These are phyloP conservation scores for Salix purpurea DNA, from an alignment of 345 rosid genomes.

Conservation along the genomic window DNA sequence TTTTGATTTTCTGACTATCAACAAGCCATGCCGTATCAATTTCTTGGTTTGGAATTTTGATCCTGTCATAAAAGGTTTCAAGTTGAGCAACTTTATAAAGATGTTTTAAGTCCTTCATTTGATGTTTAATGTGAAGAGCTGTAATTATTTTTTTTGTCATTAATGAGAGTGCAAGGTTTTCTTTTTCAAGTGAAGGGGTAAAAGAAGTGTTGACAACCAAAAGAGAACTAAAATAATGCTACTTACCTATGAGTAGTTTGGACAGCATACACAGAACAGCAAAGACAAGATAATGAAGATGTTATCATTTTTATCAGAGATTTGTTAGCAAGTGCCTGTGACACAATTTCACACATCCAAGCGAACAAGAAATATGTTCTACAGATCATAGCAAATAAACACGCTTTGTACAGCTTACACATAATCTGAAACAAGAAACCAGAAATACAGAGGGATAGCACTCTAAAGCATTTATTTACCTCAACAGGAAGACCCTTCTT, in stretches of 20 bases:
- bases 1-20: neutral
- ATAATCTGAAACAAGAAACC: neutral
- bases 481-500: slow-evolving; percentile 78
- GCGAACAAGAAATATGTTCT: neutral
- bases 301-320: neutral
- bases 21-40: neutral
- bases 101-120: neutral
- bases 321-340: neutral
- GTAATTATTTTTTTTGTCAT: neutral
- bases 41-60: neutral
- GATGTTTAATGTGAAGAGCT: neutral
- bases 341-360: neutral
- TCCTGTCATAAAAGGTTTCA: neutral
- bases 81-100: neutral
- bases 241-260: neutral
- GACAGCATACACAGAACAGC: neutral
- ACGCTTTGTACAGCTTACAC: neutral
- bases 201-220: no score
- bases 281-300: neutral
- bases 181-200: no score
- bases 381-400: neutral
- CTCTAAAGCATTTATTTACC: slow-evolving; percentile 35
- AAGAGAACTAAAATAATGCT: no score
- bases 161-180: neutral
- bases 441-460: neutral